Evolutionary conservation across 2,329 filamentous ascomycete species (phyloP).

Genomic region (Beauveria bassiana): DNA sequence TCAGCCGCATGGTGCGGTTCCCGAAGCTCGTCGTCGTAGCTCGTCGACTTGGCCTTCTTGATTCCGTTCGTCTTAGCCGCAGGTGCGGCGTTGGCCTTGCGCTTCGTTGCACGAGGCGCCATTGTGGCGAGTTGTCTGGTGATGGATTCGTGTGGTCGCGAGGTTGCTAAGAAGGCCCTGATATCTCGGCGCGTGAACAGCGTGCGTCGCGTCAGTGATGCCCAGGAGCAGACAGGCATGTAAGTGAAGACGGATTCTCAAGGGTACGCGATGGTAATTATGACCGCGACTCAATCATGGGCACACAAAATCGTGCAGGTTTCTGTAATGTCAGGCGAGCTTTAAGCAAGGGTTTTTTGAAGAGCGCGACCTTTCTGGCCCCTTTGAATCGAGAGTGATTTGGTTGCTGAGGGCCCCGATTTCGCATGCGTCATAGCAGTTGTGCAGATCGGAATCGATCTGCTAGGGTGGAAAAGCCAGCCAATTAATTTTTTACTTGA

Average conservation of each 20-base stretch:
- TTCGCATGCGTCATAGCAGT: slow-evolving; percentile 7
- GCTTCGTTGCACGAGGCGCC: slow-evolving; percentile 18
- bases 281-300: not conserved
- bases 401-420: slow-evolving; percentile 4
- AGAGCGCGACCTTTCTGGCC: not conserved
- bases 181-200: not conserved
- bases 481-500: too few relatives aligned
- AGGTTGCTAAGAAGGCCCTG: not conserved
- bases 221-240: not conserved
- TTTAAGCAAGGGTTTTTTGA: not conserved
- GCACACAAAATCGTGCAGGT: not conserved
- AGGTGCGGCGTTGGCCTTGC: slow-evolving; percentile 21
- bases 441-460: slow-evolving; percentile 6
- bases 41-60: slow-evolving; percentile 27
- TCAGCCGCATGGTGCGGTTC: slow-evolving; percentile 39
- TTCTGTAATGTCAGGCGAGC: not conserved
- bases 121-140: slow-evolving; percentile 14
- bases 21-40: slow-evolving; percentile 27
- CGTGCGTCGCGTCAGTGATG: not conserved
- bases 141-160: not conserved
- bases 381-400: not conserved
- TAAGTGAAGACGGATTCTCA: not conserved
- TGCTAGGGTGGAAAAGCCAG: not conserved
- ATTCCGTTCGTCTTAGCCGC: slow-evolving; percentile 18
- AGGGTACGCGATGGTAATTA: not conserved